Evolutionary conservation across 345 rosid genomes (phyloP), one percentile per base, ranked within the genome.

Genomic region (Lepidium sativum): DNA sequence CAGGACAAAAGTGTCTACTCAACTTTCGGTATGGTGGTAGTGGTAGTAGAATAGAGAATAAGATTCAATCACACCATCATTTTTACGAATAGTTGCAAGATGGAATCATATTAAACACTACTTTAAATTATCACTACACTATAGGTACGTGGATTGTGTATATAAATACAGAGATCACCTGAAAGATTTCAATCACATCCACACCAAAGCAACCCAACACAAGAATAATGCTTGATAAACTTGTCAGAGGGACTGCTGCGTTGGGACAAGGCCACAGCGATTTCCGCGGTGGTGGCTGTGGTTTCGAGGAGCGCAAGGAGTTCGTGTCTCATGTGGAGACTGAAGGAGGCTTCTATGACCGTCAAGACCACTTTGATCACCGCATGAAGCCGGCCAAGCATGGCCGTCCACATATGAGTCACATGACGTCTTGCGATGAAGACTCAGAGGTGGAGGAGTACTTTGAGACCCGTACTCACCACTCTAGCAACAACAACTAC

Each of bases 11-110:
- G 11, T 62, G 50, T 54, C 42, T 42, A 70, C 63, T 54, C 63
- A 70, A 62, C 74, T 70, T 70, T 70, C 69, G 73, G 73, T 60
- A 23, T 51, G 45, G 54, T 69, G 51, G 69, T n/a, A n/a, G n/a
- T n/a, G n/a, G n/a, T 62, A 25, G 57, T 54, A 48, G n/a, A 42
- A 35, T 45, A 60, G 21, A 69, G 75, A 70, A 70, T 63, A 44
- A 17, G 69, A 70, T 70, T 63, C 69, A 63, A 67, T 45, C n/a
- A 13, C 13, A 17, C 14, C 27, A 70, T 60, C 12, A 37, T 35
- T 52, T n/a, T 8, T 5, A 61, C 21, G 18, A 32, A 57, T 25
- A 3, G 60, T 70, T 34, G 27, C 50, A 2, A 53, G 1, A 37
- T 1, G 39, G 62, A 34, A 61, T 61, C 55, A 42, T 34, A 43